Evolutionary conservation across 805 yeast genomes (phyloP), one percentile per base, ranked within the genome.

Genomic region (Blastobotrys muscicola): DNA sequence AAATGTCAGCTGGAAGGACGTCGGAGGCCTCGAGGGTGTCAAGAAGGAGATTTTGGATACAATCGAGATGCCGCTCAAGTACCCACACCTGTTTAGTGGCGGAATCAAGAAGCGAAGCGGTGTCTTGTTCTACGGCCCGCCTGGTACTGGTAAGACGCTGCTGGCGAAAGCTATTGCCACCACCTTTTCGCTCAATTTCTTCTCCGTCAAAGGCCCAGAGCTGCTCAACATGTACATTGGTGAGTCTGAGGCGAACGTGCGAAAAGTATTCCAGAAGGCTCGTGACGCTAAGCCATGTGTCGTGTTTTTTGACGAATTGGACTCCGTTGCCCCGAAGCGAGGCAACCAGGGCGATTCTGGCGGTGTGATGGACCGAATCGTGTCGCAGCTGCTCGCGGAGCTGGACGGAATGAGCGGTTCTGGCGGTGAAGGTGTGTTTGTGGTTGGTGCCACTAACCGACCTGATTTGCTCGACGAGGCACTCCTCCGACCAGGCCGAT

Each of bases 321-420:
- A 92, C 65, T 87, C 97, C 1, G 97, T 92, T 1, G 98, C 98
- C 0, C 97, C 97, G 2, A 90, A 92, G 61, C 79, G 97, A 68
- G 98, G 98, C 26, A 89, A 90, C 60, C 97, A 92, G 58, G 97
- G 98, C 16, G 98, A 92, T 62, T 87, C 97, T 2, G 97, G 97
- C 12, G 98, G 97, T 52, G 97, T 92, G 2, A 92, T 92, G 98
- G 98, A 92, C 60, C 75, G 98, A 62, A 92, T 92, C 50, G 98
- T 92, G 0, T 89, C 97, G 0, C 98, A 92, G 61, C 67, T 92
- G 33, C 69, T 92, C 42, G 96, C 97, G 0, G 98, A 92, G 61
- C 69, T 92, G 36, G 98, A 92, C 59, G 97, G 97, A 20, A 90
- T 90, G 97, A 81, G 94, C 55, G 60, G 68, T 10, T 81, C 81